These are phyloP conservation scores for Diaporthe ilicicola DNA, from an alignment of 2,329 filamentous ascomycete genomes.

Conservation along the genomic window DNA sequence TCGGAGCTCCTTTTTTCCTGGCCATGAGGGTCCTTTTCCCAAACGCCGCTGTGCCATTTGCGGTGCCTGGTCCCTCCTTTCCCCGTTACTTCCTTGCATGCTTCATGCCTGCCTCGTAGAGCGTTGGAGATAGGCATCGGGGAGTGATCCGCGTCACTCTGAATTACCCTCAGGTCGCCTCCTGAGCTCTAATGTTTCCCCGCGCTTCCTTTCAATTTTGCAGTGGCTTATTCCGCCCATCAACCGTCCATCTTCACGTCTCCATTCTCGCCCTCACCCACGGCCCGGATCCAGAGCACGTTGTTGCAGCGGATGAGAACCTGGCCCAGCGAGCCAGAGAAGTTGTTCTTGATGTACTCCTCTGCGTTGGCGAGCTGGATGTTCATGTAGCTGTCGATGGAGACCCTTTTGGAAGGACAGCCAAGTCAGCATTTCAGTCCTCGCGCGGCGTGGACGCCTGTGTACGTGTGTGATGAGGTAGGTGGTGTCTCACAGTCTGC, in stretches of 20 bases:
- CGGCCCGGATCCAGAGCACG: conserved; percentile 86
- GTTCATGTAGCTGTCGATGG: conserved; percentile 99
- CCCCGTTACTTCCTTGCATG: not conserved
- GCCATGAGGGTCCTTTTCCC: not conserved
- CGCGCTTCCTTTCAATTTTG: not conserved
- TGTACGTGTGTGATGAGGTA: not conserved
- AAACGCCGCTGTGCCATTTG: not conserved
- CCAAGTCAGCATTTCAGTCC: not conserved
- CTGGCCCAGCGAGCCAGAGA: conserved; percentile 84
- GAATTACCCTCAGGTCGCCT: not conserved
- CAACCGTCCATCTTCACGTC: conserved; percentile 69
- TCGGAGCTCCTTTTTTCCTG: conserved; percentile 2
- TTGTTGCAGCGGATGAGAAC: conserved; percentile 94
- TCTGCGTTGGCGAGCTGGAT: conserved; percentile 90
- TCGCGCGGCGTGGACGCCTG: not conserved
- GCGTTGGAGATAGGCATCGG: not conserved
- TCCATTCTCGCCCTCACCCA: conserved; percentile 54
- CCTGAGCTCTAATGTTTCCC: not conserved
- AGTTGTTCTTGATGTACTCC: conserved; percentile 90
- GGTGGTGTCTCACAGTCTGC: conserved; percentile 63
- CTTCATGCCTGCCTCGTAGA: not conserved
- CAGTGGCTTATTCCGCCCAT: conserved; percentile 12
- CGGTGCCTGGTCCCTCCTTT: not conserved
- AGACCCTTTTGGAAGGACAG: conserved; percentile 54
- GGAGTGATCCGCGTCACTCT: not conserved